Base-by-base conservation (phyloP, 495 filamentous ascomycete species). In the Xylaria nigripes region DNA sequence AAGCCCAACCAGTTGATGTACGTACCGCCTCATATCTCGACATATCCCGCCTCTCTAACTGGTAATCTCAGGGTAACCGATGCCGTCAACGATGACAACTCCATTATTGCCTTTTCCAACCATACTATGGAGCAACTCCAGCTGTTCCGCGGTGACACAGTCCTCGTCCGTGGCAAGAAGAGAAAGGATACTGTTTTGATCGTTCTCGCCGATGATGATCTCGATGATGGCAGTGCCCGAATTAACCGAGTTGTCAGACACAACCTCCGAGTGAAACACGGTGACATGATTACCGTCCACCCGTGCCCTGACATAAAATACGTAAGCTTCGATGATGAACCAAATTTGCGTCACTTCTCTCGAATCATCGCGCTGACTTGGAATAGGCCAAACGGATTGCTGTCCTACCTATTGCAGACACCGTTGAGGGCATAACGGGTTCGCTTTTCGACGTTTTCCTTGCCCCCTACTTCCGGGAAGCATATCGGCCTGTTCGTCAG, bases 241-340 rank as follows among this genome's bases (percentile, higher is more conserved):
- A 90, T 98, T 72, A 98, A 98, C 80, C 90, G 93, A 66, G 94
- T 95, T 55, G 90, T 97, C 59, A 84, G 93, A 61, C 93, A 96
- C 79, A 98, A 98, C 72, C 83, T 98, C 42, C 87, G 93, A 25
- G 93, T 98, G 54, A 96, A 96, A 82, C 92, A 96, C 68, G 94
- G 93, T 61, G 93, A 98, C 70, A 85, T 97, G 60, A 84, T 97
- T 65, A 95, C 91, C 48, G 88, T 98, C 53, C 90, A 97, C 77
- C 81, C 93, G n/a, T 98, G 93, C 76, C 92, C 94, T n/a, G 93
- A 98, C 70, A 98, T 98, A 75, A 98, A 98, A 95, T 98, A 98
- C 72, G 91, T 96, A 74, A 68, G 90, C 74, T 9, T 29, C n/a
- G n/a, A 22, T 22, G 15, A 15, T 6, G 50, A 6, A 43, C 27